Evolutionary conservation across 2,329 filamentous ascomycete species (phyloP), one percentile per base, ranked within the genome.

Genomic region (Ciborinia camelliae): DNA sequence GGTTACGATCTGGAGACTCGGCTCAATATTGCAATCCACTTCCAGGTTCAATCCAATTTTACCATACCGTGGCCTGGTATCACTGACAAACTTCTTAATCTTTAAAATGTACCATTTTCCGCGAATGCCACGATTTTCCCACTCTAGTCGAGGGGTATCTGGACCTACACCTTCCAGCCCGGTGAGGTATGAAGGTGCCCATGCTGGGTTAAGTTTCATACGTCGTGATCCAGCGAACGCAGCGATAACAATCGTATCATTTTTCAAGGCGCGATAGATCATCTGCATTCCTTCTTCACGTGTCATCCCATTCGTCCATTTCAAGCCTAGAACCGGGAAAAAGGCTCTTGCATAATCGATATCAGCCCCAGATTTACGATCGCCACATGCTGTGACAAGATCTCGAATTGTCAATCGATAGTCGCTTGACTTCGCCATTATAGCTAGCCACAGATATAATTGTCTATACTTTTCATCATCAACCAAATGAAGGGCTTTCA

Each of bases 271-370:
- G 20, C 37, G 9, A 51, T 20, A 51, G 3, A 52, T 62, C 32
- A 10, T 37, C 10, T 62, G 26, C 58, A 70, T 70, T 20, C 63
- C 68, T 53, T 67, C 39, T 43, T 70, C 68, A 35, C 64, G 39
- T 26, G 67, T 68, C 67, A 66, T 61, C 28, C 58, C 62, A 28
- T 59, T 50, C 12, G 15, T 43, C 68, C 68, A 70, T 54, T 59
- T 63, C 51, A 70, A 45, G 18, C 59, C 60, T 20, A 70, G 28
- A 18, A 61, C 35, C 4, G 68, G 63, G 39, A 69, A 70, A 26
- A 69, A 62, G 20, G 67, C 67, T 63, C 68, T 63, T 30, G 68
- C 68, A 48, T 70, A 69, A 59, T 70, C 68, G 18, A 69, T 60
- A 35, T 68, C 63, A 8, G 39, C 59, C 15, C 60, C 64, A 2